phyloP scores from a whole-genome alignment of 768 basidiomycete genomes.

The Lanmaoa rubissima region DNA sequence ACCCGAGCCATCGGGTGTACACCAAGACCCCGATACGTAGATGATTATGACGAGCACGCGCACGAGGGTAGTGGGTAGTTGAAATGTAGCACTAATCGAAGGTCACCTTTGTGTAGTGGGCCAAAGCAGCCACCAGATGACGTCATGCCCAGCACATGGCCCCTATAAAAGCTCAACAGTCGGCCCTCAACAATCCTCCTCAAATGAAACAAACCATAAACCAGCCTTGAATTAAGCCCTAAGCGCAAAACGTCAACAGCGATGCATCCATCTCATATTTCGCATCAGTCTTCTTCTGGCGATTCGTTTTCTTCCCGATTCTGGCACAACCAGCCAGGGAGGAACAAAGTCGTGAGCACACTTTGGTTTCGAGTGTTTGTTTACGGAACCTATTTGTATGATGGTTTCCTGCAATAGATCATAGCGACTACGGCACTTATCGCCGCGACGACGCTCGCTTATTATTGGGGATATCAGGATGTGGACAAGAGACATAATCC shows the following conservation, averaged over 20 bases:
- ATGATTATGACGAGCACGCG: too few species aligned
- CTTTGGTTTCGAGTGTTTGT: too few species aligned
- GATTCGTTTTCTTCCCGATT: slow-evolving; percentile 30
- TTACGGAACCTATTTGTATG: too few species aligned
- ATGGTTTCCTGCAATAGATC: slow-evolving; percentile 18
- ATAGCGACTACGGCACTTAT: slow-evolving; percentile 29
- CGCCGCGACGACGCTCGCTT: slow-evolving; percentile 31
- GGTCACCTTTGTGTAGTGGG: not conserved
- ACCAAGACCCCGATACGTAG: not conserved
- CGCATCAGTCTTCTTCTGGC: slow-evolving; percentile 23
- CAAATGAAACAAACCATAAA: not conserved
- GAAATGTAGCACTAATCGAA: not conserved
- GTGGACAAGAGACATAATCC: slow-evolving; percentile 31
- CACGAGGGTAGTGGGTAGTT: not conserved
- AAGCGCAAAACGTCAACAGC: not conserved
- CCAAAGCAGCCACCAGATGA: slow-evolving; percentile 14
- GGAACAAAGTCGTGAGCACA: slow-evolving; percentile 32
- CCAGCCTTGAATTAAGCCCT: not conserved
- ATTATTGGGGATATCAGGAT: slow-evolving; percentile 37
- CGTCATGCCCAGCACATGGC: slow-evolving; percentile 24
- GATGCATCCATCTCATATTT: slow-evolving; percentile 27
- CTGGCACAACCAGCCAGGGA: slow-evolving; percentile 33
- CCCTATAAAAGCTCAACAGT: slow-evolving; percentile 22
- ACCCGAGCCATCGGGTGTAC: not conserved
- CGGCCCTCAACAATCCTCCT: slow-evolving; percentile 16